Conservation (phyloP, 495 filamentous ascomycete species). For the Penicillium tannophilum region DNA sequence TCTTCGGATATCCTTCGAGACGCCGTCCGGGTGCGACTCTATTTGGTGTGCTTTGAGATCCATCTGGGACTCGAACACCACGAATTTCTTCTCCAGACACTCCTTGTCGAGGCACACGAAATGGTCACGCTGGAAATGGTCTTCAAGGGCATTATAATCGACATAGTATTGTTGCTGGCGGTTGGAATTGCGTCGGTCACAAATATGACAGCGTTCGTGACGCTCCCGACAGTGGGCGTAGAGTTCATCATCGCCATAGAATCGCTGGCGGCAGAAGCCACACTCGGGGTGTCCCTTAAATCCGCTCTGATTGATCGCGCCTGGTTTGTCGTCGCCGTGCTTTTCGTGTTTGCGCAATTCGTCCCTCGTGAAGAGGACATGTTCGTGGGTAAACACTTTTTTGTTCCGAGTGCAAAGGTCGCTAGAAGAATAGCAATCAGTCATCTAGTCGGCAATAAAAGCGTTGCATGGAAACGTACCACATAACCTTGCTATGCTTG, state of each 20-base stretch:
- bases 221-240: conserved; percentile 88
- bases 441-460: background rate
- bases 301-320: conserved; percentile 87
- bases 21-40: conserved; percentile 70
- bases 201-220: conserved; percentile 94
- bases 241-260: conserved; percentile 95
- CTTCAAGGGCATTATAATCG: conserved; percentile 79
- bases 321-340: conserved; percentile 88
- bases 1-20: conserved; percentile 80
- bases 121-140: conserved; percentile 86
- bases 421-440: conserved; percentile 32
- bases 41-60: conserved; percentile 89
- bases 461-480: conserved; percentile 48
- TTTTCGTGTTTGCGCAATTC: conserved; percentile 86
- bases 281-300: conserved; percentile 97
- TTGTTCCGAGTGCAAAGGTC: conserved; percentile 94
- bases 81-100: conserved; percentile 94
- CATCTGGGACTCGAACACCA: conserved; percentile 94
- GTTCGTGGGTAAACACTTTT: conserved; percentile 98
- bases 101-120: conserved; percentile 82
- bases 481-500: conserved; percentile 86
- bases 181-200: conserved; percentile 71
- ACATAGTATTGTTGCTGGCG: conserved; percentile 84
- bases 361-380: conserved; percentile 84
- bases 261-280: conserved; percentile 85